Evolutionary conservation across 1,284 basidiomycete genomes (phyloP).

Genomic region (Moesziomyces sp.): DNA sequence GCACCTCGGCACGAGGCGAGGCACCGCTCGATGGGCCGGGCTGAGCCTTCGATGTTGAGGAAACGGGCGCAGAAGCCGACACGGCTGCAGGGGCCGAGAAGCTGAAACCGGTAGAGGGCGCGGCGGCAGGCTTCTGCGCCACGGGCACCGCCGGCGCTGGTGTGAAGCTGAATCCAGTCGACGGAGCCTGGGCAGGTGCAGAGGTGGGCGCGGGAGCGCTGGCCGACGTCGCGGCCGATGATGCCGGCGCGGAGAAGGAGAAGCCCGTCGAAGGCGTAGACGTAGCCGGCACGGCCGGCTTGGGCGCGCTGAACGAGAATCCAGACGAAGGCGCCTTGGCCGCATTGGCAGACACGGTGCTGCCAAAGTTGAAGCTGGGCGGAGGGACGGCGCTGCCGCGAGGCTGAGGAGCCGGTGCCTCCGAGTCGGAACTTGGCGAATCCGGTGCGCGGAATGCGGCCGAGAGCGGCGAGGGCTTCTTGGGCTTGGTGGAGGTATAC

Average conservation of each 20-base stretch:
- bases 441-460: conserved; percentile 49
- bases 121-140: conserved; percentile 5
- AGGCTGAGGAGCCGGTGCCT: conserved; percentile 18
- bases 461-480: conserved; percentile 56
- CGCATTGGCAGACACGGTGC: conserved; percentile 3
- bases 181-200: conserved; percentile 8
- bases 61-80: not conserved
- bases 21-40: not conserved
- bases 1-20: conserved; percentile 20
- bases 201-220: conserved; percentile 3
- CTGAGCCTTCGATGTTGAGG: conserved; percentile 4
- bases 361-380: conserved; percentile 31
- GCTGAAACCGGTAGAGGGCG: conserved; percentile 21
- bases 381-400: conserved; percentile 13
- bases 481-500: conserved; percentile 47
- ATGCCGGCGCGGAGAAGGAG: conserved; percentile 18
- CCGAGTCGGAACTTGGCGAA: conserved; percentile 50
- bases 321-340: conserved; percentile 20
- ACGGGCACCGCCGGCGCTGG: conserved; percentile 14
- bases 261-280: conserved; percentile 14
- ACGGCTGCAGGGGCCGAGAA: conserved; percentile 13
- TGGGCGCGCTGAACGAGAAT: conserved; percentile 37
- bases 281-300: conserved; percentile 6
- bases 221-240: not conserved
- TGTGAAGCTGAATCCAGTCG: conserved; percentile 27